Evolutionary conservation across 495 filamentous ascomycete genomes (phyloP).

Genomic region (Hamigera avellanea): DNA sequence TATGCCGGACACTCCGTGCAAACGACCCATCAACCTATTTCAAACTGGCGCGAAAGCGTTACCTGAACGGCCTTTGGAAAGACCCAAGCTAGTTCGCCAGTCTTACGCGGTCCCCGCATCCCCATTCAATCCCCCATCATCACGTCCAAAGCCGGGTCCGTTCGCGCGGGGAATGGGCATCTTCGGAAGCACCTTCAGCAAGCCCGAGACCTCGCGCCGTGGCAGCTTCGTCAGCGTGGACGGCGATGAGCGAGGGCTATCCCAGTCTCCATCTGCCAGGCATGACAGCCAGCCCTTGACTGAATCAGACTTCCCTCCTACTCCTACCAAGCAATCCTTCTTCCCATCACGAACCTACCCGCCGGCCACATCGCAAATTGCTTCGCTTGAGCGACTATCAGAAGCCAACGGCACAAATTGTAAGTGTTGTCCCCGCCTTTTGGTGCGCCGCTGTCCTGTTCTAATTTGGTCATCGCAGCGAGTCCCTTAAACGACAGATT

Average conservation of each 20-base stretch:
- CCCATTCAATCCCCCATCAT: constrained; percentile 44
- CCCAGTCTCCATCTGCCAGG: constrained; percentile 44
- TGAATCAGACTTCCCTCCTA: constrained; percentile 74
- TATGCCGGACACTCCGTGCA: constrained; percentile 94
- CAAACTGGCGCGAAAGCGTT: constrained; percentile 45
- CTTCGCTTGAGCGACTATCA: constrained; percentile 26
- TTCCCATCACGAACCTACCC: constrained; percentile 33
- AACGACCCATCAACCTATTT: constrained; percentile 59
- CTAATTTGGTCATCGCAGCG: background rate
- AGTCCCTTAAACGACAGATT: constrained; percentile 27
- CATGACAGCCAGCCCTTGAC: constrained; percentile 47
- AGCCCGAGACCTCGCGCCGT: constrained; percentile 43
- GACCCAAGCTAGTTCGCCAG: constrained; percentile 42
- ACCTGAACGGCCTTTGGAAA: constrained; percentile 42
- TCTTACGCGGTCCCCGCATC: constrained; percentile 54
- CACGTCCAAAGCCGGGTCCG: constrained; percentile 35
- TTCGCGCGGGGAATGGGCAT: constrained; percentile 59
- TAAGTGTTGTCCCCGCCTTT: constrained; percentile 12
- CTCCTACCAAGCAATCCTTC: constrained; percentile 72
- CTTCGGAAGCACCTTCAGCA: constrained; percentile 49
- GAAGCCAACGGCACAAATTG: constrained; percentile 20
- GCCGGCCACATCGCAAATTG: constrained; percentile 28
- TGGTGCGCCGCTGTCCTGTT: background rate
- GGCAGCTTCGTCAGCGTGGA: constrained; percentile 70
- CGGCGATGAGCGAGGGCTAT: constrained; percentile 50